Evolutionary conservation across 805 yeast species (phyloP), one percentile per base, ranked within the genome.

Genomic region (Lipomyces anomalus): DNA sequence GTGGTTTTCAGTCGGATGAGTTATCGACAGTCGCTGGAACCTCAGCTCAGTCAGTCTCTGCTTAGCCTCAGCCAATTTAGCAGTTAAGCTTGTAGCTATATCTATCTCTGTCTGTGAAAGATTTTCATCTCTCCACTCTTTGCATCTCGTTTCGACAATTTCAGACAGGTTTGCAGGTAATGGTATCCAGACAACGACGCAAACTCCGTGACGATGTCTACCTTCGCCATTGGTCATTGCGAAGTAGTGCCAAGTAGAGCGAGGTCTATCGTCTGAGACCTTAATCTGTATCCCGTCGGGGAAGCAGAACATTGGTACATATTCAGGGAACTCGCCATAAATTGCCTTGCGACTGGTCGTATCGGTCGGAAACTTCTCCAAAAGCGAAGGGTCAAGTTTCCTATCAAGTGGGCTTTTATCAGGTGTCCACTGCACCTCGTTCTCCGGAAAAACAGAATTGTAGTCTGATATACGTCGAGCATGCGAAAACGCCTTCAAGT

Each of bases 301-400:
- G 34, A 52, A 52, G 6, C 50, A 52, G 47, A 52, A 52, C 56
- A 52, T 52, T 11, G 56, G 56, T 22, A 52, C 49, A 34, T 46
- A 52, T 3, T 44, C 48, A 2, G 56, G 56, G 41, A 52, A 28
- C 9, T 35, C 40, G 9, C 53, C 53, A 13, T 26, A 13, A 13
- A 26, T 13, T 9, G 13, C 11, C 30, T 13, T 9, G 17, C 53
- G 43, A 9, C 17, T 22, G 1, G 24, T 20, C 7, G 28, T 36
- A 7, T 45, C 47, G 11, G 37, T 16, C 6, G 56, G 56, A 33
- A 34, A 52, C 16, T 41, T 40, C 17, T 42, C 50, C 5, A 52
- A 33, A 16, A 52, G 41, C 11, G 44, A 49, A 5, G 56, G 55
- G 38, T 52, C 55, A 6, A 46, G 44, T 20, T 42, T 42, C 9